Base-by-base conservation (phyloP, 805 yeast genomes). In the Barnettozyma sucrosica region DNA sequence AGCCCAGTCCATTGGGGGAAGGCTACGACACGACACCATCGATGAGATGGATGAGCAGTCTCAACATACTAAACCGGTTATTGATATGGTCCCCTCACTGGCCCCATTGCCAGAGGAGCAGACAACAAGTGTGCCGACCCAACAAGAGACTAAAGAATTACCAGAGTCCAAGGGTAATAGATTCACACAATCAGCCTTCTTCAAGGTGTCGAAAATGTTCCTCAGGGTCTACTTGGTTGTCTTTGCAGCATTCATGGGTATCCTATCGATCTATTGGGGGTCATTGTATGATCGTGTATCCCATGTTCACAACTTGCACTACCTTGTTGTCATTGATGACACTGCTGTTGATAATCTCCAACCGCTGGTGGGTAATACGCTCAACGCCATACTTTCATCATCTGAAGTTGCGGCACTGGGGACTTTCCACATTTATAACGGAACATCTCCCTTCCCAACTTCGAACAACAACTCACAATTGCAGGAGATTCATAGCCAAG, bases 401-500 rank as follows among this genome's bases (percentile, higher is more conserved):
- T 8, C 54, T 2, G 2, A 40, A 11, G 49, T 50, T 4, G 30
- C 34, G 10, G 10, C 11, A 20, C 34, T 46, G 23, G 63, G 65
- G 3, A 50, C 55, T 7, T 61, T 52, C 49, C 43, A 44, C 8
- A 37, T 58, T 4, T 39, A 19, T 37, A 49, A 40, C 14, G 9
- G 14, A n/a, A 8, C 32, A 3, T 28, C 32, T 28, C 32, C 32
- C 11, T 28, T 28, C 16, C 32, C n/a, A 28, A 28, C 32, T 13
- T 9, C 32, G 3, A 28, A 28, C 14, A 28, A 28, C 21, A 41
- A 53, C 13, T 44, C 59, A 2, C 41, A 44, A 4, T 51, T 45
- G 41, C 68, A 69, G 13, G 74, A 74, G 52, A 59, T 79, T 16
- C 37, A 56, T 19, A 50, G 70, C 18, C 64, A 66, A 40, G 71